Evolutionary conservation across 2,329 filamentous ascomycete species (phyloP).

Genomic region (Cercospora canescens): DNA sequence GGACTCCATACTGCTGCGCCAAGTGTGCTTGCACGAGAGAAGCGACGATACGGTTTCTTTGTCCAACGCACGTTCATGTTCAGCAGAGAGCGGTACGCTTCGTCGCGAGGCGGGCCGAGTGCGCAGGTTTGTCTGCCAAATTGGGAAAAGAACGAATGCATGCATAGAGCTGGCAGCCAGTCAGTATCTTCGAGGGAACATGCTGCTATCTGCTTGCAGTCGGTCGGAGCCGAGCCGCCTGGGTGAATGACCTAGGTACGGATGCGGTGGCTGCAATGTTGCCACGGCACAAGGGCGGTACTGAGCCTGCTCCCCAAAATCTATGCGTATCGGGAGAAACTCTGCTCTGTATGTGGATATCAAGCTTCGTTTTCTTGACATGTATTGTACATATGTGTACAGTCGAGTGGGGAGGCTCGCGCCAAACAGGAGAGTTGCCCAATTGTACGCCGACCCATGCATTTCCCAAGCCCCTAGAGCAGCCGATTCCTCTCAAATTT

Average conservation of each 20-base stretch:
- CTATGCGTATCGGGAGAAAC: not conserved
- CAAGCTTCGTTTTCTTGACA: not conserved
- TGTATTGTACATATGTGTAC: conserved; percentile 8
- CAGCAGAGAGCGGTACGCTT: not conserved
- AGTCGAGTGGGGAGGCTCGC: not conserved
- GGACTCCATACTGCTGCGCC: not conserved
- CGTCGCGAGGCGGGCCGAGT: not conserved
- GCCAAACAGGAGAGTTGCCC: not conserved
- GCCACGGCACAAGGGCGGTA: not conserved
- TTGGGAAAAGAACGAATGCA: not conserved
- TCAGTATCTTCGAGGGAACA: not conserved
- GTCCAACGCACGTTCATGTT: not conserved
- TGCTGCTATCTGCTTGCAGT: not conserved
- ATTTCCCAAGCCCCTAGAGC: not conserved
- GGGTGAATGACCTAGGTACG: not conserved
- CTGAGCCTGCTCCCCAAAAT: not conserved
- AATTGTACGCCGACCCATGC: not conserved
- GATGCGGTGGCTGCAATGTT: not conserved
- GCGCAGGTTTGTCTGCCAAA: not conserved
- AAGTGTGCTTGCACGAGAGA: not conserved
- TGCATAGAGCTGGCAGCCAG: not conserved
- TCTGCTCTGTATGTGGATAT: not conserved
- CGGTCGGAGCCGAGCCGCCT: not conserved
- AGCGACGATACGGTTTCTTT: not conserved
- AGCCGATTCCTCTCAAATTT: not conserved